phyloP scores from a whole-genome alignment of 106 monocot species.

The Narthecium ossifragum region DNA sequence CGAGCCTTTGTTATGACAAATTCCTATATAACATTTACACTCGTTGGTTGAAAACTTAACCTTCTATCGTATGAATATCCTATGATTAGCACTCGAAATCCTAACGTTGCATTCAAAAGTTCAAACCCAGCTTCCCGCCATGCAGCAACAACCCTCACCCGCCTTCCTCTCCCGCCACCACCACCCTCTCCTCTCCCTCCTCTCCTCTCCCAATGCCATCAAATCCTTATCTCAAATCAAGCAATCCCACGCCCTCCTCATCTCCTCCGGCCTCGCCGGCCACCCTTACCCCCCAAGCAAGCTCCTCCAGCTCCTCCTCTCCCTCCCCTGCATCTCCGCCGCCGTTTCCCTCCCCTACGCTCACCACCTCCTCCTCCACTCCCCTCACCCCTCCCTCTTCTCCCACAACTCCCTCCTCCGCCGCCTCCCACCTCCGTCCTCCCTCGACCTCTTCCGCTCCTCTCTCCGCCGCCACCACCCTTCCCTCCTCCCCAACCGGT shows the following conservation, averaged over 20 bases:
- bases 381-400: constrained; percentile 29
- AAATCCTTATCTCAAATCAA: constrained; percentile 11
- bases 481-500: constrained; percentile 32
- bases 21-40: no score
- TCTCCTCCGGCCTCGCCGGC: constrained; percentile 27
- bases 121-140: no score
- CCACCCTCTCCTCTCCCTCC: constrained; percentile 42
- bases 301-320: constrained; percentile 30
- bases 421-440: constrained; percentile 10
- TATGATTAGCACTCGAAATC: no score
- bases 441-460: constrained; percentile 34
- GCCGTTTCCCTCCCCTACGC: constrained; percentile 25
- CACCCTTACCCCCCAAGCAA: constrained; percentile 48
- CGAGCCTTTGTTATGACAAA: no score
- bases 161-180: constrained; percentile 2
- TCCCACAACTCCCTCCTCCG: constrained; percentile 26
- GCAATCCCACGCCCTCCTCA: constrained; percentile 28
- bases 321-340: background rate
- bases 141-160: no score
- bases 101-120: no score
- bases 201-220: constrained; percentile 16
- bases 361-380: constrained; percentile 20
- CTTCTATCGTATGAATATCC: no score
- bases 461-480: constrained; percentile 14
- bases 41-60: no score